Percentiles rank a stretch among this genome's conserved stretches.
Conservation (phyloP, 1,139 yeast species). For the Saccharomyces hybrid region DNA sequence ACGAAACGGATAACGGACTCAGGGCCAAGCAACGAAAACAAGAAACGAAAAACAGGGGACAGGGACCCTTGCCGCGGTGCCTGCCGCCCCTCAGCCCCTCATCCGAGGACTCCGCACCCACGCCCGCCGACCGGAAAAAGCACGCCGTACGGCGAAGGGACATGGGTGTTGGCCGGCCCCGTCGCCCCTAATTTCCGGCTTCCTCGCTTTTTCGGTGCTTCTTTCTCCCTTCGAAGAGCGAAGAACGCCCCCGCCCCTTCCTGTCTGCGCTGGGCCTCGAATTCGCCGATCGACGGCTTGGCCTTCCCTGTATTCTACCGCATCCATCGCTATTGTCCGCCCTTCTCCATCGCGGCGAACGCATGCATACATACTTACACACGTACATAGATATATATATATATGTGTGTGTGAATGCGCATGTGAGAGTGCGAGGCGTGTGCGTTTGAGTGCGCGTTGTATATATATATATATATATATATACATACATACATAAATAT, state of each 20-base stretch:
- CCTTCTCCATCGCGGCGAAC: not conserved
- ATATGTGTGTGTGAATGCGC: not conserved
- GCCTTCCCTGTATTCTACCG: not conserved
- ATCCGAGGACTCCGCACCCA: not conserved
- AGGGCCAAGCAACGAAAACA: not conserved
- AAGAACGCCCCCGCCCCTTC: not conserved
- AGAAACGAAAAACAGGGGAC: not conserved
- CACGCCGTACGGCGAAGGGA: not conserved
- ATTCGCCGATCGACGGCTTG: not conserved
- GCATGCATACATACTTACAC: not conserved
- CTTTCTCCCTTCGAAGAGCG: not conserved
- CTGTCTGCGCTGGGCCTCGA: not conserved
- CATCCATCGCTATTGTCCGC: not conserved
- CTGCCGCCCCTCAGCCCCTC: not conserved
- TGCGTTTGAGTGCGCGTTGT: not conserved
- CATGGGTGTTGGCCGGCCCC: not conserved
- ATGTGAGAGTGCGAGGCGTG: not conserved
- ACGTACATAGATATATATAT: no score
- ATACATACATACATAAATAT: no score
- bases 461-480: no score
- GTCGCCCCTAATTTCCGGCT: not conserved
- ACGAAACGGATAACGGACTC: not conserved
- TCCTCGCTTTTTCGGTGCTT: not conserved
- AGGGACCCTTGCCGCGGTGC: not conserved
- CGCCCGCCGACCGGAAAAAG: not conserved